These are phyloP conservation scores for Nannochloropsis gaditana DNA, from an alignment of 108 stramenopile species.

Conservation along the genomic window DNA sequence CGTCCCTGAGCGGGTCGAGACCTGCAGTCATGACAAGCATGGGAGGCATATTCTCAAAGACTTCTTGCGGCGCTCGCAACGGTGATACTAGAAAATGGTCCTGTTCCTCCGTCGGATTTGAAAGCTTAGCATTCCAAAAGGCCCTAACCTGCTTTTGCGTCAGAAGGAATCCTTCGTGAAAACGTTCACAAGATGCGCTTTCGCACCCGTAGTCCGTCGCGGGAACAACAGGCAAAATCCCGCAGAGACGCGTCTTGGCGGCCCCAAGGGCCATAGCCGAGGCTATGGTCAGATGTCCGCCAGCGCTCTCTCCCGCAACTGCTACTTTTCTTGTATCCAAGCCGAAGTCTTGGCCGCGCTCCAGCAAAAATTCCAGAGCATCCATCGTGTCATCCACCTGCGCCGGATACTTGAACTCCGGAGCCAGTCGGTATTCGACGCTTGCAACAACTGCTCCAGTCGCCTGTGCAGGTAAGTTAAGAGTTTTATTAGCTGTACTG, in stretches of 20 bases:
- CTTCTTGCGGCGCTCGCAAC: not conserved
- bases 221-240: not conserved
- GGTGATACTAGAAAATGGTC: slow-evolving; percentile 11
- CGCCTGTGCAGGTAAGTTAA: not conserved
- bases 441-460: not conserved
- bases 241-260: not conserved
- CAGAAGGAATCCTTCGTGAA: slow-evolving; percentile 10
- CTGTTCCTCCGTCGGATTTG: not conserved
- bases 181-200: not conserved
- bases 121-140: slow-evolving; percentile 13
- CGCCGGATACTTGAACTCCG: not conserved
- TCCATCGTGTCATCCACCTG: not conserved
- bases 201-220: slow-evolving; percentile 3
- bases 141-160: not conserved
- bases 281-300: slow-evolving; percentile 1
- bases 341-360: not conserved
- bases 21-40: slow-evolving; percentile 10
- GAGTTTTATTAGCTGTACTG: too few species aligned
- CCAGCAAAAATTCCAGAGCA: slow-evolving; percentile 1
- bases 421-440: not conserved
- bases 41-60: not conserved
- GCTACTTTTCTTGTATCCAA: not conserved
- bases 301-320: not conserved
- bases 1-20: not conserved
- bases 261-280: not conserved